These are phyloP conservation scores for Aspergillus viridinutans DNA, from an alignment of 2,329 filamentous ascomycete genomes.

Conservation along the genomic window DNA sequence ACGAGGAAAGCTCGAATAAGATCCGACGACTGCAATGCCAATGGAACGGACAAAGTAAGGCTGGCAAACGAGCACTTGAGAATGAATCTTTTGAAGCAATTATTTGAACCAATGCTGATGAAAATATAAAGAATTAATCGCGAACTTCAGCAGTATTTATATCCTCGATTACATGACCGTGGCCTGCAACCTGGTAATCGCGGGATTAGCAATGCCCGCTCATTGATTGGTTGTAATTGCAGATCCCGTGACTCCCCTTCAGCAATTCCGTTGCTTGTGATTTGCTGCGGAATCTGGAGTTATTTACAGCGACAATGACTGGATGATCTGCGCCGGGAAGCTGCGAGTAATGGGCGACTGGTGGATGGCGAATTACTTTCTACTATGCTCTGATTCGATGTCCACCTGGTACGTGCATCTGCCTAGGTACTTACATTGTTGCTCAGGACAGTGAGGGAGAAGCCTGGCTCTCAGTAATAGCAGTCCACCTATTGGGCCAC, in stretches of 20 bases:
- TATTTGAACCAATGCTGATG: neutral
- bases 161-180: neutral
- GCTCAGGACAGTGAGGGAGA: neutral
- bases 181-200: neutral
- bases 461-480: neutral
- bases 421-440: neutral
- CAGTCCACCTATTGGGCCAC: neutral
- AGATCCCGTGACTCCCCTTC: conserved; percentile 4
- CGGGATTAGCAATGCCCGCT: conserved; percentile 21
- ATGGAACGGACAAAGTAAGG: neutral
- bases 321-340: neutral
- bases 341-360: neutral
- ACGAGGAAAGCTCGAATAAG: neutral
- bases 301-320: neutral
- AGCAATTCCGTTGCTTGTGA: neutral
- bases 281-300: neutral
- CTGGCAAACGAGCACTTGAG: neutral
- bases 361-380: neutral
- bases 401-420: neutral
- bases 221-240: conserved; percentile 16
- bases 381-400: neutral
- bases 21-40: neutral
- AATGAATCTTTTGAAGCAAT: neutral
- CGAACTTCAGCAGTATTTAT: conserved; percentile 8
- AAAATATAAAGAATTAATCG: neutral